These are phyloP conservation scores for Mycosphaerelloides madeirae DNA, from an alignment of 2,329 filamentous ascomycete species.

Conservation along the genomic window DNA sequence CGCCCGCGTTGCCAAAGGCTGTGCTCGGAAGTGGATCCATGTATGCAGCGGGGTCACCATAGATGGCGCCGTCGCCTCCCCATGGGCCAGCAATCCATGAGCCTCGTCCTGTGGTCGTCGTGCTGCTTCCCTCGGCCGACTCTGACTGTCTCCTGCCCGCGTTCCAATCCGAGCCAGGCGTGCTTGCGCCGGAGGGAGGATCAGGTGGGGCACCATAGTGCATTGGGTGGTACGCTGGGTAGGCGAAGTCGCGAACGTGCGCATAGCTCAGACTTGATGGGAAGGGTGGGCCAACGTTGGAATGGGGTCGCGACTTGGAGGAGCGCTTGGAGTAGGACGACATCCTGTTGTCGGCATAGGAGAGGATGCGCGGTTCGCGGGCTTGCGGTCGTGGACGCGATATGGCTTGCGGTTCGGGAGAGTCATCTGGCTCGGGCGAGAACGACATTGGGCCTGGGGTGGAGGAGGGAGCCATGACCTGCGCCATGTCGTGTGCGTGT, in stretches of 20 bases:
- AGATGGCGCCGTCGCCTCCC: slow-evolving; percentile 33
- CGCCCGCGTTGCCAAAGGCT: slow-evolving; percentile 25
- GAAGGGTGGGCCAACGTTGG: slow-evolving; percentile 76
- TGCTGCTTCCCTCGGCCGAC: slow-evolving; percentile 34
- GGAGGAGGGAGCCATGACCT: slow-evolving; percentile 3
- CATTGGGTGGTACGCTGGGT: slow-evolving; percentile 73
- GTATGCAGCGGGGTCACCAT: slow-evolving; percentile 22
- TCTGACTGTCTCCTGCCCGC: slow-evolving; percentile 73
- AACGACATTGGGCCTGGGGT: slow-evolving; percentile 2
- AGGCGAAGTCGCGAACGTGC: slow-evolving; percentile 94
- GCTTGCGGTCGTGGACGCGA: slow-evolving; percentile 1
- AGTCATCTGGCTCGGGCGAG: slow-evolving; percentile 3
- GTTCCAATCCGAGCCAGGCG: slow-evolving; percentile 76
- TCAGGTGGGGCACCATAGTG: slow-evolving; percentile 91
- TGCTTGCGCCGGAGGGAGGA: slow-evolving; percentile 73
- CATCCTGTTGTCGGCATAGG: slow-evolving; percentile 66
- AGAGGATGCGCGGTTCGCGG: slow-evolving; percentile 2
- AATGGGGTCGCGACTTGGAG: slow-evolving; percentile 68
- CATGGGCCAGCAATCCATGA: slow-evolving; percentile 52
- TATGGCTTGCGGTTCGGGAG: background rate
- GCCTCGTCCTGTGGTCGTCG: slow-evolving; percentile 18
- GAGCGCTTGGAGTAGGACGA: slow-evolving; percentile 71
- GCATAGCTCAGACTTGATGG: slow-evolving; percentile 82
- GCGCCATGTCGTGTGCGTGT: background rate
- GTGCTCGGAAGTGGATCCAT: slow-evolving; percentile 32